Conservation (phyloP, 352 stramenopile genomes). For the Phytopythium litorale region DNA sequence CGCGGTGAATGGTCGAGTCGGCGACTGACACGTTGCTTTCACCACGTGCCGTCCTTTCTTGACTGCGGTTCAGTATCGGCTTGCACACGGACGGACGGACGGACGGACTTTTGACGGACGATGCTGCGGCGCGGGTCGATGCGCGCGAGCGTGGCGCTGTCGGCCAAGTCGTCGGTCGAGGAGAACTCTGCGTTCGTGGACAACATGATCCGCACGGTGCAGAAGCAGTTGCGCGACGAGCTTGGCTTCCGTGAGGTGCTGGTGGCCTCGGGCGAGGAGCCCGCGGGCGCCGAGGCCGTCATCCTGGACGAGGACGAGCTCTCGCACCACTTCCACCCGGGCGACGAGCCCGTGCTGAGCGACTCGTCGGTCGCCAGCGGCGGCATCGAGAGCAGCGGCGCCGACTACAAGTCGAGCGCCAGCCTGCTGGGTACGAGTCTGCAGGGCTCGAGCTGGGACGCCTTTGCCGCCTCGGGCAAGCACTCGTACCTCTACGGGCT, state of each 20-base stretch:
- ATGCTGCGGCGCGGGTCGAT: slow-evolving; percentile 31
- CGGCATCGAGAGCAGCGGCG: background rate
- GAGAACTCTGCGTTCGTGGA: slow-evolving; percentile 62
- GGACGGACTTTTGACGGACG: background rate
- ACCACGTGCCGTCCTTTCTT: too few species aligned
- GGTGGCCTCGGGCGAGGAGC: slow-evolving; percentile 51
- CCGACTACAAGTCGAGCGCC: background rate
- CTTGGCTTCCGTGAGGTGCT: slow-evolving; percentile 66
- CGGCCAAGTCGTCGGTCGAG: slow-evolving; percentile 35
- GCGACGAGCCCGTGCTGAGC: slow-evolving; percentile 1
- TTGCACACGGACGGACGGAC: background rate
- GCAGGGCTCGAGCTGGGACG: slow-evolving; percentile 11
- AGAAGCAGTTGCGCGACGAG: slow-evolving; percentile 51
- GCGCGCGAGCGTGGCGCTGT: slow-evolving; percentile 19
- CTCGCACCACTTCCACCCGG: slow-evolving; percentile 4
- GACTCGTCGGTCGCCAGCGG: slow-evolving; percentile 5
- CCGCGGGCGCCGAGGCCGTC: slow-evolving; percentile 4
- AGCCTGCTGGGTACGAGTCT: slow-evolving; percentile 6
- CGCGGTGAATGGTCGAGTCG: too few species aligned
- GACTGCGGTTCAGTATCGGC: background rate
- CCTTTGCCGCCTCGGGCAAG: slow-evolving; percentile 19
- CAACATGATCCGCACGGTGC: slow-evolving; percentile 61
- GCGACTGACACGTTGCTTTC: too few species aligned
- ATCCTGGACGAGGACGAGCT: slow-evolving; percentile 4
- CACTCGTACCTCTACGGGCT: slow-evolving; percentile 24